phyloP scores from a whole-genome alignment of 2,329 filamentous ascomycete species.

The Arthrobotrys conoides region DNA sequence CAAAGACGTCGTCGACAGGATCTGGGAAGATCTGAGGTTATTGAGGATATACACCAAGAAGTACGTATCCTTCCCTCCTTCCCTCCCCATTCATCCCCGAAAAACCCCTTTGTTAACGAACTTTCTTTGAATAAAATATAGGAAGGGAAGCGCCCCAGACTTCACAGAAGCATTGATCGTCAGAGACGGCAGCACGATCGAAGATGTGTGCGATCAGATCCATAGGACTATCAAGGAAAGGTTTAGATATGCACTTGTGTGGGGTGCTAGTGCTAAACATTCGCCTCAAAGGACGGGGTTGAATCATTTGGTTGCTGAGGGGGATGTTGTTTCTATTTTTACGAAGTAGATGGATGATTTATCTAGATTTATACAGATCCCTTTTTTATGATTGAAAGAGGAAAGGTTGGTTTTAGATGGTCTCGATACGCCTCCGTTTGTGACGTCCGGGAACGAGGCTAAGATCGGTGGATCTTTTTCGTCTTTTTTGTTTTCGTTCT shows the following conservation, averaged over 20 bases:
- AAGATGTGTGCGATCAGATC: slow-evolving; percentile 96
- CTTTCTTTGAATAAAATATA: slow-evolving; percentile 63
- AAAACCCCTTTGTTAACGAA: background rate
- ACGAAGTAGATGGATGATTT: slow-evolving; percentile 67
- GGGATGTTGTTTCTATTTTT: slow-evolving; percentile 79
- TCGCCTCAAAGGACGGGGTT: slow-evolving; percentile 93
- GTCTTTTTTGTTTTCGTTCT: no score
- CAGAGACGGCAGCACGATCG: slow-evolving; percentile 85
- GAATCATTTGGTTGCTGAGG: slow-evolving; percentile 79
- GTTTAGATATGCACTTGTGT: slow-evolving; percentile 98
- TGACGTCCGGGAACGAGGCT: no score
- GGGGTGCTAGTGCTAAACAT: slow-evolving; percentile 96
- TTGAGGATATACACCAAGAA: slow-evolving; percentile 95
- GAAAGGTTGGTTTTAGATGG: background rate
- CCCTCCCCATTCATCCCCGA: background rate
- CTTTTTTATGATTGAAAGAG: no score
- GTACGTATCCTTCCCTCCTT: slow-evolving; percentile 64
- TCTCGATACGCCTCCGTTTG: no score
- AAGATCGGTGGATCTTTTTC: no score
- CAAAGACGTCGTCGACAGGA: slow-evolving; percentile 91
- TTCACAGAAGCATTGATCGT: slow-evolving; percentile 95
- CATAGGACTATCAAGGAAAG: slow-evolving; percentile 96
- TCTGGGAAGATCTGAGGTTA: slow-evolving; percentile 91
- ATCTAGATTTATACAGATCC: no score
- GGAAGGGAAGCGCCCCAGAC: slow-evolving; percentile 89